Evolutionary conservation across 2,329 filamentous ascomycete genomes (phyloP), one percentile per base, ranked within the genome.

Genomic region (Aureobasidium pullulans): DNA sequence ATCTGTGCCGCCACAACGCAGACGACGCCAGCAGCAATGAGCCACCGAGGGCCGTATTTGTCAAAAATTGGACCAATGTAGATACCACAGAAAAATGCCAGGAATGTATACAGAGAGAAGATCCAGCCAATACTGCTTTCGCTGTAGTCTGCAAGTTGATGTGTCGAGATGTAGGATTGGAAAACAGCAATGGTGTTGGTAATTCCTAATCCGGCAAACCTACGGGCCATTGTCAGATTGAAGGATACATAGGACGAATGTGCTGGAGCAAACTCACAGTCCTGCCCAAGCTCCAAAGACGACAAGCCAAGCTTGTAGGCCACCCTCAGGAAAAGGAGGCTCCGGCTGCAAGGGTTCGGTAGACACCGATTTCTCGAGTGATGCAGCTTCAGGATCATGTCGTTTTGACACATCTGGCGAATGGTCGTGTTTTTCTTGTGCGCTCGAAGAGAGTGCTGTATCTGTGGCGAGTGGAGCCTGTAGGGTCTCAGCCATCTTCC

Each of bases 231-330:
- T 79, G 54, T 94, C 82, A 8, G 86, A 85, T 66, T 86, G 83
- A 77, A 90, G 95, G n/a, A 32, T 32, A 2, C 29, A 61, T 16
- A 64, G 48, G 39, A 44, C 8, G 8, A 44, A 44, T 11, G n/a
- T 9, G 40, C 23, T 10, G n/a, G 19, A 44, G 8, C 7, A 44
- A 13, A 44, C 40, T 44, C 4, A 44, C 40, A 66, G 60, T 44
- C 63, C 64, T 46, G 63, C 64, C 48, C 65, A 96, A 15, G 86
- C 86, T 16, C 90, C 91, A n/a, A 93, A 75, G 4, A 96, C 89
- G 34, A 95, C 90, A 5, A 89, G 79, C 89, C 91, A 96, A 58
- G 89, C 89, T 63, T 82, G 75, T n/a, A 82, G 69, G 11, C 91
- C 91, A 52, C 90, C 90, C 75, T 96, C 91, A 0, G 90, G 91